A percentile compares a stretch with the other conserved stretches of the same genome.
These are phyloP conservation scores for Cairneyella variabilis DNA, from an alignment of 495 filamentous ascomycete species.

Conservation along the genomic window DNA sequence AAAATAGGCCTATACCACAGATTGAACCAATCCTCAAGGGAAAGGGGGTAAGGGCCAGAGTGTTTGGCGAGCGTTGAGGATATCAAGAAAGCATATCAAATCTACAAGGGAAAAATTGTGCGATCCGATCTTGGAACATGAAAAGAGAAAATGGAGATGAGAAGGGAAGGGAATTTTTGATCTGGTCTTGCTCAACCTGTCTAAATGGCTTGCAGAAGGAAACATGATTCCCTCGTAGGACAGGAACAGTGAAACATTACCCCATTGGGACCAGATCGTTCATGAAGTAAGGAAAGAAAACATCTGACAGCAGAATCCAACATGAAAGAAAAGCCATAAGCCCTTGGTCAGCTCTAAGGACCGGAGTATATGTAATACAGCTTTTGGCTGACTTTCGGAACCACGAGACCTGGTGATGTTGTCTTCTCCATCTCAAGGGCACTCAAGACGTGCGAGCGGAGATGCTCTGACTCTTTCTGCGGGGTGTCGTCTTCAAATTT, in stretches of 20 bases:
- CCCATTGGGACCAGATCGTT: no score
- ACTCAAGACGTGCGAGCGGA: slow-evolving; percentile 1
- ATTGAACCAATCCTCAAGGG: slow-evolving; percentile 48
- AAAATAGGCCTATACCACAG: slow-evolving; percentile 88
- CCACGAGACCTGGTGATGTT: not conserved
- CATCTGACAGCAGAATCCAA: not conserved
- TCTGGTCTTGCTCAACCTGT: no score
- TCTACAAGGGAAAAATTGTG: not conserved
- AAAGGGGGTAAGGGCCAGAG: slow-evolving; percentile 79
- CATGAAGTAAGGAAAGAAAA: no score
- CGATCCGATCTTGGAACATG: not conserved
- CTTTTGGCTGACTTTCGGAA: slow-evolving; percentile 7
- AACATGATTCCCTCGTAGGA: no score
- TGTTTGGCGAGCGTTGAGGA: slow-evolving; percentile 62
- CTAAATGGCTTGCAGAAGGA: no score
- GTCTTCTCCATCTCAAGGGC: slow-evolving; percentile 4
- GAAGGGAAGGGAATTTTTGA: no score
- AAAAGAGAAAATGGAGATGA: no score
- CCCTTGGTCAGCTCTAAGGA: not conserved
- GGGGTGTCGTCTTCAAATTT: slow-evolving; percentile 3
- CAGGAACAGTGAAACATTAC: no score
- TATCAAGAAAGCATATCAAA: not conserved
- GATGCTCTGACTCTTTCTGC: not conserved
- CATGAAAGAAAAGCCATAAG: not conserved
- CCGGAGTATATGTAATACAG: slow-evolving; percentile 12